A percentile compares a stretch with the other conserved stretches of the same genome.
These are phyloP conservation scores for Cytospora leucostoma DNA, from an alignment of 2,329 filamentous ascomycete species.

Conservation along the genomic window DNA sequence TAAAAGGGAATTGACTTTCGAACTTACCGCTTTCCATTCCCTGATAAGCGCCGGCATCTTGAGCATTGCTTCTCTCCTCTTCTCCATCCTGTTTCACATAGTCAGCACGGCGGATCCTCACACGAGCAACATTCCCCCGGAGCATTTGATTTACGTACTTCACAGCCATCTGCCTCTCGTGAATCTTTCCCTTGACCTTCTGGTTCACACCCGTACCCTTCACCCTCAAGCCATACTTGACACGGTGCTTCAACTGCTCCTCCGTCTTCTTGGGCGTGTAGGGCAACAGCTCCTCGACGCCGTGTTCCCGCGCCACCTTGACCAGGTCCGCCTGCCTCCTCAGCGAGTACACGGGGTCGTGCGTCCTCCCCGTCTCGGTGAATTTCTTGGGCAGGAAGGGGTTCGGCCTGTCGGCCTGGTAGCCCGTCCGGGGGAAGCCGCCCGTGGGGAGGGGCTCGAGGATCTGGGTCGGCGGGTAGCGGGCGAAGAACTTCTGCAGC, in stretches of 20 bases:
- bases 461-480: conserved; percentile 75
- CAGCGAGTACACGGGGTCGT: conserved; percentile 79
- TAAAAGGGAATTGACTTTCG: not conserved
- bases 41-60: conserved; percentile 91
- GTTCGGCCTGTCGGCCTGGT: conserved; percentile 64
- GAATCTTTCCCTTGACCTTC: conserved; percentile 90
- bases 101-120: conserved; percentile 36
- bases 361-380: conserved; percentile 77
- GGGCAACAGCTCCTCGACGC: conserved; percentile 80
- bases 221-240: conserved; percentile 79
- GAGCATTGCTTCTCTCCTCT: conserved; percentile 88
- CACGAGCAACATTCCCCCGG: not conserved
- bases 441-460: conserved; percentile 44
- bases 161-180: conserved; percentile 82
- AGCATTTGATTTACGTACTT: conserved; percentile 54
- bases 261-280: conserved; percentile 74
- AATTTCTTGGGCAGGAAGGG: conserved; percentile 83
- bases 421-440: conserved; percentile 46
- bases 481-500: conserved; percentile 83
- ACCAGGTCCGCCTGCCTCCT: conserved; percentile 88
- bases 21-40: conserved; percentile 85
- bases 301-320: conserved; percentile 77
- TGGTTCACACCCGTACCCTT: conserved; percentile 93
- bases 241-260: conserved; percentile 67
- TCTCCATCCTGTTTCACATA: conserved; percentile 66